Evolutionary conservation across 108 stramenopile genomes (phyloP).

Genomic region (Pseudonitzschia delicatissima): DNA sequence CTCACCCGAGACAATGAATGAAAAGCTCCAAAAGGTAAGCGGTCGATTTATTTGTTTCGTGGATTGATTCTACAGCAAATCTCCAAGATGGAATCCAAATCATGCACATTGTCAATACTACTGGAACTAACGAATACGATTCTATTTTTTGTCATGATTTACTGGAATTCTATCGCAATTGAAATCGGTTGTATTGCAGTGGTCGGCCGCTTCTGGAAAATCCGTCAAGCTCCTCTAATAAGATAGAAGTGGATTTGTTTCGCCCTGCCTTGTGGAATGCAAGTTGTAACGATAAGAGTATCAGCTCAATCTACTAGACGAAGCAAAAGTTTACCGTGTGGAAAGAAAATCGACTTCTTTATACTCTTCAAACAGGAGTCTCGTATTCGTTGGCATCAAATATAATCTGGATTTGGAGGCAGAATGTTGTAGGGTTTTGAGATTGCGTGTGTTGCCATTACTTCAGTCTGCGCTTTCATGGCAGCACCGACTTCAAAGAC

Average conservation of each 20-base stretch:
- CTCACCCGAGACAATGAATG: slow-evolving; percentile 56
- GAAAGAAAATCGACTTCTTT: too few species aligned
- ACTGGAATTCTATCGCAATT: too few species aligned
- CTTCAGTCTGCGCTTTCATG: slow-evolving; percentile 12
- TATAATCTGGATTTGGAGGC: slow-evolving; percentile 8
- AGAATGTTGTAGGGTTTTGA: slow-evolving; percentile 10
- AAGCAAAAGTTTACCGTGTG: too few species aligned
- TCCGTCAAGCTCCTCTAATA: slow-evolving; percentile 44
- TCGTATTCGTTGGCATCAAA: neutral
- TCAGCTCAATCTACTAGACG: too few species aligned
- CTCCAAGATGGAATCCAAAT: neutral
- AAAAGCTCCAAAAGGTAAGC: slow-evolving; percentile 71
- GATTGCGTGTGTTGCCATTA: slow-evolving; percentile 11
- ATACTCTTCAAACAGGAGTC: too few species aligned
- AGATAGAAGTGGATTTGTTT: too few species aligned
- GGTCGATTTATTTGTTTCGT: neutral
- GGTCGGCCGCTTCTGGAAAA: slow-evolving; percentile 56
- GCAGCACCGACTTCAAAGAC: slow-evolving; percentile 16
- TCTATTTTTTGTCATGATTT: too few species aligned
- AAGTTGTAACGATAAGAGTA: too few species aligned
- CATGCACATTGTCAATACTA: too few species aligned
- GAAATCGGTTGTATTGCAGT: slow-evolving; percentile 27
- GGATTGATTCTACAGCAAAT: too few species aligned
- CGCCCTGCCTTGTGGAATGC: too few species aligned
- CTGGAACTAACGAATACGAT: too few species aligned